These are phyloP conservation scores for Aotearoamyces nothofagi DNA, from an alignment of 2,329 filamentous ascomycete species.

Conservation along the genomic window DNA sequence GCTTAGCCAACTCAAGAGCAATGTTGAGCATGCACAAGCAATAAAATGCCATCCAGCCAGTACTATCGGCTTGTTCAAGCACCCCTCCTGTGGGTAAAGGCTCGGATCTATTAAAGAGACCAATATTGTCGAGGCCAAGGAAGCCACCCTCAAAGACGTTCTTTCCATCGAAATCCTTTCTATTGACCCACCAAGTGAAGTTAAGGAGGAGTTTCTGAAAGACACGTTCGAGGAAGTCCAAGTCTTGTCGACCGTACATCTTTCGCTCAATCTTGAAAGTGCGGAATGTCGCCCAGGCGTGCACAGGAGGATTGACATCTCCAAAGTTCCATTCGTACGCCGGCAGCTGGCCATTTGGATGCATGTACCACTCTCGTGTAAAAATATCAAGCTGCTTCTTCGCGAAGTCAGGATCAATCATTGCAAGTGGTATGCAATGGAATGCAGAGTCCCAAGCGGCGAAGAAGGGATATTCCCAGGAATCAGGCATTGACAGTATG, in stretches of 20 bases:
- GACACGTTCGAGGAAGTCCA: constrained; percentile 89
- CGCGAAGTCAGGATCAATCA: constrained; percentile 95
- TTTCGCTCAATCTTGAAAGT: constrained; percentile 98
- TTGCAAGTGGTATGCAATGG: constrained; percentile 87
- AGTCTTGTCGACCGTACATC: constrained; percentile 84
- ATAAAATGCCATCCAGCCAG: constrained; percentile 98
- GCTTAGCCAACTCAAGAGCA: constrained; percentile 84
- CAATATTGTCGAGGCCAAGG: constrained; percentile 91
- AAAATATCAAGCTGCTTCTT: constrained; percentile 97
- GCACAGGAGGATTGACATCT: constrained; percentile 91
- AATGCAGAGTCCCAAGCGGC: constrained; percentile 96
- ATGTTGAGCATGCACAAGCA: constrained; percentile 96
- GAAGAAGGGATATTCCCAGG: constrained; percentile 98
- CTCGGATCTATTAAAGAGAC: constrained; percentile 92
- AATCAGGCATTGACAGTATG: constrained; percentile 93
- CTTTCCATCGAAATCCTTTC: constrained; percentile 87
- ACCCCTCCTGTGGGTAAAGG: constrained; percentile 86
- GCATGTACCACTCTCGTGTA: constrained; percentile 97
- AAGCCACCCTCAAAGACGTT: constrained; percentile 97
- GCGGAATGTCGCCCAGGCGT: constrained; percentile 90
- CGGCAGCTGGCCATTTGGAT: constrained; percentile 88
- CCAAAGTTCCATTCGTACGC: constrained; percentile 96
- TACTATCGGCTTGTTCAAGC: constrained; percentile 92
- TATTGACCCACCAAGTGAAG: constrained; percentile 99
- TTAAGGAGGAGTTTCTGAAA: constrained; percentile 94